A percentile compares a stretch with the other conserved stretches of the same genome.
These are phyloP conservation scores for Wickerhamiella lipophila DNA, from an alignment of 805 yeast species.

Conservation along the genomic window DNA sequence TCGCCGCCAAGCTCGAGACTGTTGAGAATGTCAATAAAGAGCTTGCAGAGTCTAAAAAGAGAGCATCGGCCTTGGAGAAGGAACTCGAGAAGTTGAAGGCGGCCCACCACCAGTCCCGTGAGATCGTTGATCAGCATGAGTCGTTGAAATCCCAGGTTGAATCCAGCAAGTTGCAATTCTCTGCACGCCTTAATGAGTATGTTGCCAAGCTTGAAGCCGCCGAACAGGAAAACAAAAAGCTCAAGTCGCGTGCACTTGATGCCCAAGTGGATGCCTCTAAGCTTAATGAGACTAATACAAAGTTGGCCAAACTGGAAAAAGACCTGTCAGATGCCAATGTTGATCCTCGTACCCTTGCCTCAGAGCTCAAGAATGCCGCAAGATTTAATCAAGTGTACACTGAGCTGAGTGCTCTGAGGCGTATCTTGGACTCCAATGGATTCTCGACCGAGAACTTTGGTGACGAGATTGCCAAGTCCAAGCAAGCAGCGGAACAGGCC, in stretches of 20 bases:
- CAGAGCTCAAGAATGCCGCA: not conserved
- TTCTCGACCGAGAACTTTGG: not conserved
- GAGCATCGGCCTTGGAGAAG: not conserved
- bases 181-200: slow-evolving; percentile 4
- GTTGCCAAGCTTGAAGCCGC: slow-evolving; percentile 2
- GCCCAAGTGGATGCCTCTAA: not conserved
- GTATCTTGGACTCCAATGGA: not conserved
- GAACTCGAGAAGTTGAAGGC: not conserved
- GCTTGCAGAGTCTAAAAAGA: not conserved
- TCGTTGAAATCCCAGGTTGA: slow-evolving; percentile 1
- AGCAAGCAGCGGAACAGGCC: not conserved
- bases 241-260: slow-evolving; percentile 4
- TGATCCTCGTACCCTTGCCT: not conserved
- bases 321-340: not conserved
- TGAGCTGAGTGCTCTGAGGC: not conserved
- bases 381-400: not conserved
- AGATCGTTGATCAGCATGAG: not conserved
- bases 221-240: slow-evolving; percentile 9
- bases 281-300: slow-evolving; percentile 7
- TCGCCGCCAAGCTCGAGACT: not conserved
- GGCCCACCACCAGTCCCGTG: not conserved
- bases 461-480: not conserved
- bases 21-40: not conserved
- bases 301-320: slow-evolving; percentile 6
- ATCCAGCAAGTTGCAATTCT: not conserved